Evolutionary conservation across 1,284 basidiomycete species (phyloP).

Genomic region (Cutaneotrichosporon sp.): DNA sequence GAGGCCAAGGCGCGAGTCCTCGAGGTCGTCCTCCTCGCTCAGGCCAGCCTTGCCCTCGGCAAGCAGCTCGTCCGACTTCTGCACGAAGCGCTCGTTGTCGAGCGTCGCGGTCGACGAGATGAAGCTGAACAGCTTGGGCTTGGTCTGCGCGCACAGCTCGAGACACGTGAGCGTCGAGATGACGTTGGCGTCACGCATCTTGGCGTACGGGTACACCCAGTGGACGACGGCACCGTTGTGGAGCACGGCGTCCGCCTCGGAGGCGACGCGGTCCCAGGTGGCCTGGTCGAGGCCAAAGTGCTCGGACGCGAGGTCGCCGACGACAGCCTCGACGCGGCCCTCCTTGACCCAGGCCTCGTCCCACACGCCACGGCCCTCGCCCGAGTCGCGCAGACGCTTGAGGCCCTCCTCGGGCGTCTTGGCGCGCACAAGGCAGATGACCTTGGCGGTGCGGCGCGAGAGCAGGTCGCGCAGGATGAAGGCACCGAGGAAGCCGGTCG

Average conservation of each 20-base stretch:
- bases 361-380: constrained; percentile 89
- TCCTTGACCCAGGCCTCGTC: constrained; percentile 77
- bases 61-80: constrained; percentile 72
- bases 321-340: constrained; percentile 75
- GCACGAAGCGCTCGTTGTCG: constrained; percentile 87
- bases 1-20: constrained; percentile 73
- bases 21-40: constrained; percentile 86
- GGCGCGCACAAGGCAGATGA: constrained; percentile 88
- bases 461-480: constrained; percentile 87
- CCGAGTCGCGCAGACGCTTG: constrained; percentile 70
- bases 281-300: constrained; percentile 71
- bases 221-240: constrained; percentile 99
- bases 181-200: constrained; percentile 88
- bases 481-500: constrained; percentile 95
- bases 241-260: constrained; percentile 79
- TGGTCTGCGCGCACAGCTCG: constrained; percentile 70
- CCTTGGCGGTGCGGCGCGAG: constrained; percentile 70
- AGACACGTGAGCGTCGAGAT: constrained; percentile 82
- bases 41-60: constrained; percentile 65
- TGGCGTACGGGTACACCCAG: constrained; percentile 98
- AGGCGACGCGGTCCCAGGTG: constrained; percentile 69
- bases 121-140: constrained; percentile 83
- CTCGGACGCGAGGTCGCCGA: constrained; percentile 81
- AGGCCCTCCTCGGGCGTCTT: constrained; percentile 66
- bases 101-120: constrained; percentile 93